These are phyloP conservation scores for Gynandropsis gynandra DNA, from an alignment of 345 rosid genomes.

Conservation along the genomic window DNA sequence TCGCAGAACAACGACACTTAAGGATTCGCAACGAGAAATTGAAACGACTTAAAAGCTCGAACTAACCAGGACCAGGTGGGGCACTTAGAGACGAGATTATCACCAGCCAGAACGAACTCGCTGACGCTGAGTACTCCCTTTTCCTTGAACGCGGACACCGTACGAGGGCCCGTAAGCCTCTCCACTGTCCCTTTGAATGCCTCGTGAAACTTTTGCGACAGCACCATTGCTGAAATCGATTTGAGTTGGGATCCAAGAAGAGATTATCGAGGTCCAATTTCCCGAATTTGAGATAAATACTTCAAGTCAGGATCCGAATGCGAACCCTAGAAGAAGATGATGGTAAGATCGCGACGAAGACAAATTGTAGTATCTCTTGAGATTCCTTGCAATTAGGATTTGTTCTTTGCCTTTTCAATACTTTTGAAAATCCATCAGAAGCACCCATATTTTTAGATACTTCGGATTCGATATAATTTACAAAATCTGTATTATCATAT, in stretches of 20 bases:
- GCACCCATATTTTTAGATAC: background rate
- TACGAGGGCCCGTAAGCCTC: slow-evolving; percentile 78
- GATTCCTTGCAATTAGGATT: slow-evolving; percentile 16
- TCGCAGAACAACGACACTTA: background rate
- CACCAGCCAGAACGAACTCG: slow-evolving; percentile 86
- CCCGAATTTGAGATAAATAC: background rate
- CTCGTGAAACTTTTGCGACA: slow-evolving; percentile 69
- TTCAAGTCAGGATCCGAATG: slow-evolving; percentile 4
- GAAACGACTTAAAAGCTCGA: background rate
- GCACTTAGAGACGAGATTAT: slow-evolving; percentile 90
- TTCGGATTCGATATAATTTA: background rate
- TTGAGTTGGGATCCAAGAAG: too few species aligned
- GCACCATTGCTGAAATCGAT: slow-evolving; percentile 18
- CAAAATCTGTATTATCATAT: background rate
- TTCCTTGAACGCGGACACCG: slow-evolving; percentile 88
- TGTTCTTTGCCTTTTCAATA: background rate
- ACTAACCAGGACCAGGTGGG: slow-evolving; percentile 94
- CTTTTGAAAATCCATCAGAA: background rate
- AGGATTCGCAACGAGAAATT: background rate
- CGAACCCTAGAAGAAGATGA: background rate
- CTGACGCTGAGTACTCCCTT: slow-evolving; percentile 89
- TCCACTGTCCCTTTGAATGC: slow-evolving; percentile 88
- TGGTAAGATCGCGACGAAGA: background rate
- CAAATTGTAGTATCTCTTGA: background rate
- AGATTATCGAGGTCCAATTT: too few species aligned